These are phyloP conservation scores for Penicillium paxilli DNA, from an alignment of 495 filamentous ascomycete genomes.

Conservation along the genomic window DNA sequence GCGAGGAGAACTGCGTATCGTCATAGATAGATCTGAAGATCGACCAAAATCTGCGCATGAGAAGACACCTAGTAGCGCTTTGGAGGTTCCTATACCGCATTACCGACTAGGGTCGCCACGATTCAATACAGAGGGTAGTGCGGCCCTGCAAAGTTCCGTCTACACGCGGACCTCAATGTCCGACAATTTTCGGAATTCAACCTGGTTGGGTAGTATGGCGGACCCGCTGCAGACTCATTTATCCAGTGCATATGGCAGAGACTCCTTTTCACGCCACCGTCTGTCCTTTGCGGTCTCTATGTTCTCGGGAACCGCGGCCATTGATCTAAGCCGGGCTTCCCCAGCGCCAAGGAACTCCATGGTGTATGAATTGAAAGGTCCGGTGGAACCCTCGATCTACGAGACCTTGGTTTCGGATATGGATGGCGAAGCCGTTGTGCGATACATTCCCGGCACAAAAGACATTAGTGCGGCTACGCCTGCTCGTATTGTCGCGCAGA, in stretches of 20 bases:
- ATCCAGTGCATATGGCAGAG: conserved; percentile 22
- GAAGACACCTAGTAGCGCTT: conserved; percentile 47
- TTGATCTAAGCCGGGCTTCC: conserved; percentile 35
- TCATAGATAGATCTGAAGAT: conserved; percentile 76
- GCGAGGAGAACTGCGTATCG: conserved; percentile 72
- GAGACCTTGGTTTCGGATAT: conserved; percentile 70
- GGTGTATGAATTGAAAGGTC: conserved; percentile 45
- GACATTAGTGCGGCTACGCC: conserved; percentile 89
- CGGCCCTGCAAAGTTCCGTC: conserved; percentile 75
- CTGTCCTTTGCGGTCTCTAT: conserved; percentile 43
- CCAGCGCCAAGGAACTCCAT: conserved; percentile 35
- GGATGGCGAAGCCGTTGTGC: conserved; percentile 81
- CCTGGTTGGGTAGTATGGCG: conserved; percentile 32
- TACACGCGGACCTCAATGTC: conserved; percentile 54
- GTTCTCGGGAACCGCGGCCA: conserved; percentile 49
- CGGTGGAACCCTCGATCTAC: conserved; percentile 65
- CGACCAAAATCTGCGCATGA: conserved; percentile 69
- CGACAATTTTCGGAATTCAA: conserved; percentile 55
- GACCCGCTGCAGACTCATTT: conserved; percentile 20
- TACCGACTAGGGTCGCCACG: conserved; percentile 82
- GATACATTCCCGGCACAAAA: conserved; percentile 69
- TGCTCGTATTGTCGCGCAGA: conserved; percentile 91
- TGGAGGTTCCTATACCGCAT: conserved; percentile 82
- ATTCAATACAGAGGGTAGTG: conserved; percentile 76
- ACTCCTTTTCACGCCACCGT: conserved; percentile 24